phyloP scores from a whole-genome alignment of 306 rosid genomes.

The Cucumis sativus region DNA sequence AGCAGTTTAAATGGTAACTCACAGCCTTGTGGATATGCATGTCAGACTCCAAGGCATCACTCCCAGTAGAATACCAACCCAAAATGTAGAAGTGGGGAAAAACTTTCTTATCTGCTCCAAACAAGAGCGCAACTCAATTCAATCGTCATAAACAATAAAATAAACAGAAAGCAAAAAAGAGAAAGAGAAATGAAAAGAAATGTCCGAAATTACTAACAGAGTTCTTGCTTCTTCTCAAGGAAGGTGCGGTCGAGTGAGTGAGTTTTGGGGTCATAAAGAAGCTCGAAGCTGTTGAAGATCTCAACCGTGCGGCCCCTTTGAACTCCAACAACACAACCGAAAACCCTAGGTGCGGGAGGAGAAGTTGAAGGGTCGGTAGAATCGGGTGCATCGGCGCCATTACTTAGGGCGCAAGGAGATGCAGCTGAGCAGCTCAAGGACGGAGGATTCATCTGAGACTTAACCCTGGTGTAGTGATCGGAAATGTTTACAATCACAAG shows the following conservation, averaged over 20 bases:
- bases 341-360: slow-evolving; percentile 33
- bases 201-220: slow-evolving; percentile 31
- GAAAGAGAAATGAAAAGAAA: neutral
- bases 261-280: slow-evolving; percentile 60
- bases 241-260: slow-evolving; percentile 80
- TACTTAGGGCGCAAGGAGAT: slow-evolving; percentile 10
- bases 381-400: slow-evolving; percentile 21
- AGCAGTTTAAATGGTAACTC: slow-evolving; percentile 8
- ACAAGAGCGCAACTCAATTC: neutral
- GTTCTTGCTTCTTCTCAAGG: slow-evolving; percentile 98
- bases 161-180: neutral
- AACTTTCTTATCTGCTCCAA: slow-evolving; percentile 75
- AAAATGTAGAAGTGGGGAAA: slow-evolving; percentile 82
- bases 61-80: slow-evolving; percentile 97
- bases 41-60: slow-evolving; percentile 76
- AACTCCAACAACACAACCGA: slow-evolving; percentile 89
- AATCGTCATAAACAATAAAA: neutral
- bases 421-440: slow-evolving; percentile 4
- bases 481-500: slow-evolving; percentile 91
- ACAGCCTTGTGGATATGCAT: slow-evolving; percentile 94
- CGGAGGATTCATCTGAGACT: slow-evolving; percentile 64
- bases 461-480: slow-evolving; percentile 80
- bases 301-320: slow-evolving; percentile 98
- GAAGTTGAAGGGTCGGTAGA: slow-evolving; percentile 18
- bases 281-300: slow-evolving; percentile 98